A percentile compares a stretch with the other conserved stretches of the same genome.
Conservation (phyloP, 208 protist species). For the Crithidia sp. region DNA sequence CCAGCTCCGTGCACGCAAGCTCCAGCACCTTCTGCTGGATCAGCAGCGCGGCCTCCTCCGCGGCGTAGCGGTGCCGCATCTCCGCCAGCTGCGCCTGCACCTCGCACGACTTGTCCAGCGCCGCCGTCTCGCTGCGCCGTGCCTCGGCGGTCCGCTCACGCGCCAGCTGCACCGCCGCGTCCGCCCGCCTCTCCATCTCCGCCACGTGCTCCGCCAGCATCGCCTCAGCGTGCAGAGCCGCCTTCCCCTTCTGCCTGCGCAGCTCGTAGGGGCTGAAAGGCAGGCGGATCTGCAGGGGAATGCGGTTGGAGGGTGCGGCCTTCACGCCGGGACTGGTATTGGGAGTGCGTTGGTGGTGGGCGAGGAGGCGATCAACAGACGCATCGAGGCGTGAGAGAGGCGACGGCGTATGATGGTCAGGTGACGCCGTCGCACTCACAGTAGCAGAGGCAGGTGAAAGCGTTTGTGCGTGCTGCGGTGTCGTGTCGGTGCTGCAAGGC, state of each 20-base stretch:
- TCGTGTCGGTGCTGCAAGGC: not conserved
- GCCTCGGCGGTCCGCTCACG: not conserved
- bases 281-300: not conserved
- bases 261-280: constrained; percentile 3
- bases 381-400: not conserved
- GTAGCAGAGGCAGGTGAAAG: too few relatives aligned
- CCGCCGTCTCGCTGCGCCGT: not conserved
- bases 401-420: not conserved
- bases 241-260: not conserved
- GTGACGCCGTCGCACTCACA: not conserved
- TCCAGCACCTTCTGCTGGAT: not conserved
- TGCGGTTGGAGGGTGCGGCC: not conserved
- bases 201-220: not conserved
- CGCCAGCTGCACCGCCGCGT: not conserved
- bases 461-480: not conserved
- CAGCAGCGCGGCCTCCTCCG: not conserved
- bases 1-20: constrained; percentile 6
- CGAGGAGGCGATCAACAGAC: constrained; percentile 1
- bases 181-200: not conserved
- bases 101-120: not conserved
- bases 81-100: too few relatives aligned
- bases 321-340: too few relatives aligned
- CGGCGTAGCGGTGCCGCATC: not conserved
- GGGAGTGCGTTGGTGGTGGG: not conserved
- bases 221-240: not conserved